Evolutionary conservation across 345 rosid species (phyloP), one percentile per base, ranked within the genome.

Genomic region (Lepidium didymum): DNA sequence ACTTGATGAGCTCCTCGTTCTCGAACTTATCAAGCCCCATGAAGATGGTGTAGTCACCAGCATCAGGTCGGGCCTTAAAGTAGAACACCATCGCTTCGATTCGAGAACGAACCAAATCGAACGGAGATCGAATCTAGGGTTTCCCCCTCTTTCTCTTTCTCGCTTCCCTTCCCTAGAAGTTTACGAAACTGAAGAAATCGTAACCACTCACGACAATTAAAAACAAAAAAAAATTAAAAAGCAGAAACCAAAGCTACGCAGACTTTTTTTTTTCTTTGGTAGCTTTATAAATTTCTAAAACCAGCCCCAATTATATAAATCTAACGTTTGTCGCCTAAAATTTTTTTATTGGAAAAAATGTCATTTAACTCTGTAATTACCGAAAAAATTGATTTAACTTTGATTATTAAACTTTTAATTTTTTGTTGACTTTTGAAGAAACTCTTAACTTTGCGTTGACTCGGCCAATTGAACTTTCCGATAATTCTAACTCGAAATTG

Each of bases 11-110:
- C 73, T 94, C 99, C 74, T 94, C 99, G 86, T 94, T 94, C 88
- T 94, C 99, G 85, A 80, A 72, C 91, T 94, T 94, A 80, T 94
- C 99, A 67, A 94, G 85, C 27, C 99, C 97, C 99, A 94, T 94
- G 85, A 94, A 91, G 64, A 94, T 87, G 68, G 97, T 89, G 92
- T 87, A 91, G 75, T 91, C 99, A 31, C 99, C 99, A 19, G 78
- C 93, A 72, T 94, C 99, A 40, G 97, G 88, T 52, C 99, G 84
- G 61, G 86, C 95, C 70, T 91, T 88, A 88, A 94, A 94, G 95
- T 88, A 91, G 72, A 94, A 86, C 59, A 93, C 97, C 97, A 93
- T 88, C 59, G 64, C 34, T 77, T 57, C 62, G 61, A 62, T 75
- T 63, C 65, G 62, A 63, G 61, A 55, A 19, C 53, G 69, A 75